Evolutionary conservation across 2,329 filamentous ascomycete species (phyloP).

Genomic region (Cladophialophora psammophila): DNA sequence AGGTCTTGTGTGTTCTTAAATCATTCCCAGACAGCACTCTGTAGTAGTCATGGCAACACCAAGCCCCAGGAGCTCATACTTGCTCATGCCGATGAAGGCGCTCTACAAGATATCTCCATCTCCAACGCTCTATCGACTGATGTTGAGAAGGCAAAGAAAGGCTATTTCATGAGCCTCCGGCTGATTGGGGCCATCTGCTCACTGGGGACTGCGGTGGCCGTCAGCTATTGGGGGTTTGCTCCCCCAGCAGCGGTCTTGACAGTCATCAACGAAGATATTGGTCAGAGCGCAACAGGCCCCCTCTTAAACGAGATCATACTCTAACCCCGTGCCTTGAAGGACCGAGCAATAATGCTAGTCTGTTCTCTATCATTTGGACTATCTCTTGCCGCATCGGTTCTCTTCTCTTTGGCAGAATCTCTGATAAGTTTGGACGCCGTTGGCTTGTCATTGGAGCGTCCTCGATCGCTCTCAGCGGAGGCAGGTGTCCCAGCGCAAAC

Average conservation of each 20-base stretch:
- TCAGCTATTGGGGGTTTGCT: constrained; percentile 29
- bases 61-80: constrained; percentile 13
- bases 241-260: constrained; percentile 36
- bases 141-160: background rate
- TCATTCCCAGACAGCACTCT: background rate
- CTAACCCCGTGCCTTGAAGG: background rate
- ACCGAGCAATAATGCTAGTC: constrained; percentile 21
- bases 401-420: constrained; percentile 31
- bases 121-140: constrained; percentile 3
- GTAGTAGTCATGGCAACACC: constrained; percentile 3
- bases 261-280: constrained; percentile 31
- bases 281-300: constrained; percentile 8
- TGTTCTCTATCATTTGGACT: constrained; percentile 35
- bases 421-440: constrained; percentile 34
- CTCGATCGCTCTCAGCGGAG: constrained; percentile 25
- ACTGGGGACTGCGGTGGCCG: background rate
- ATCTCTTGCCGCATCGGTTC: constrained; percentile 21
- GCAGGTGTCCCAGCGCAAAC: background rate
- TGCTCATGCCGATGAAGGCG: constrained; percentile 13
- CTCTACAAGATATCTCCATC: constrained; percentile 1
- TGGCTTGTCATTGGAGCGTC: constrained; percentile 24
- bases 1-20: too few species aligned
- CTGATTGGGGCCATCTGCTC: constrained; percentile 12
- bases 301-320: constrained; percentile 1
- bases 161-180: constrained; percentile 16